A percentile compares a stretch with the other conserved stretches of the same genome.
phyloP scores from a whole-genome alignment of 2,329 filamentous ascomycete species.

The Penicillium griseofulvum region DNA sequence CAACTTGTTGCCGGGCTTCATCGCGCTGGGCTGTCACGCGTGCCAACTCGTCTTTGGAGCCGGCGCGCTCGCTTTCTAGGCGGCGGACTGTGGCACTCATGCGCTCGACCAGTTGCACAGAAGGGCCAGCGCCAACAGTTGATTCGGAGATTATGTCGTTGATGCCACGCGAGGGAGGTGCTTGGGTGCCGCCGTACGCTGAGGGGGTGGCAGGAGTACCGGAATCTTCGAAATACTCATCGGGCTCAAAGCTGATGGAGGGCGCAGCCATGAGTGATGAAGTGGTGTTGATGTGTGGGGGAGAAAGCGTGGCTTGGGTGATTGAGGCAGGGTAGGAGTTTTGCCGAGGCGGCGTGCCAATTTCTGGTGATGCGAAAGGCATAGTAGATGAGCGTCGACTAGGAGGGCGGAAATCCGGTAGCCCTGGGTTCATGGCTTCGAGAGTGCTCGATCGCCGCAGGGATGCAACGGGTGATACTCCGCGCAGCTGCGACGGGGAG shows the following conservation, averaged over 20 bases:
- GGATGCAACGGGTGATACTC: conserved; percentile 43
- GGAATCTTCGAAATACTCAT: conserved; percentile 44
- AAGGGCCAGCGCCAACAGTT: conserved; percentile 84
- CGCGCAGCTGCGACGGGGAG: conserved; percentile 38
- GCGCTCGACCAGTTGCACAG: conserved; percentile 90
- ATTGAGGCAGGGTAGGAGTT: conserved; percentile 43
- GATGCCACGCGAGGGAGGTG: conserved; percentile 55
- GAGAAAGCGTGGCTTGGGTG: conserved; percentile 29
- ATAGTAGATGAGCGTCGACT: conserved; percentile 43
- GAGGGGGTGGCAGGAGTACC: conserved; percentile 38
- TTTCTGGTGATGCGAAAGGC: conserved; percentile 36
- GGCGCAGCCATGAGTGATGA: conserved; percentile 31
- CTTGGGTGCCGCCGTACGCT: conserved; percentile 37
- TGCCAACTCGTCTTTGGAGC: conserved; percentile 78
- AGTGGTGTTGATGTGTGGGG: conserved; percentile 25
- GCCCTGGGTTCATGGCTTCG: conserved; percentile 37
- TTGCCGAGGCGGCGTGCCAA: conserved; percentile 45
- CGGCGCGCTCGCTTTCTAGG: conserved; percentile 87
- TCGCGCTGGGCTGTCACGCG: conserved; percentile 83
- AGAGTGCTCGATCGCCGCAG: conserved; percentile 40
- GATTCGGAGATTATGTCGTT: conserved; percentile 87
- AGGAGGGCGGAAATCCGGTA: conserved; percentile 36
- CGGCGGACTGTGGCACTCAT: conserved; percentile 92
- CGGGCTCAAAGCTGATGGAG: conserved; percentile 47
- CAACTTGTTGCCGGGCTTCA: conserved; percentile 88